Evolutionary conservation across 1,284 basidiomycete genomes (phyloP).

Genomic region (Ceratobasidium sp.): DNA sequence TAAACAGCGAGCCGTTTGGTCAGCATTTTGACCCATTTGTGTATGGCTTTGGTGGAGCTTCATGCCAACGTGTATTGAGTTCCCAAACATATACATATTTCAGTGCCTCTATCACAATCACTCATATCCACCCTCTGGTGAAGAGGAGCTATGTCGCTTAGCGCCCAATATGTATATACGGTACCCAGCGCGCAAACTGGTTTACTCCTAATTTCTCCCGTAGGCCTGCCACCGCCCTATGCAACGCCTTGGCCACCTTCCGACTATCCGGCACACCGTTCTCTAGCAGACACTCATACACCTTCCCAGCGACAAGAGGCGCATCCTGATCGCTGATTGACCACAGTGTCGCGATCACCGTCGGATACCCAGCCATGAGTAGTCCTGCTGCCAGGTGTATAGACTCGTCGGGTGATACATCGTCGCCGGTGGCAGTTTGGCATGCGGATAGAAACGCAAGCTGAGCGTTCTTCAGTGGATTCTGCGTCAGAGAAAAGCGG

Average conservation of each 20-base stretch:
- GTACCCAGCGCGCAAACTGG: neutral
- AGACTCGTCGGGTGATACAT: conserved; percentile 42
- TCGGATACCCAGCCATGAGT: conserved; percentile 45
- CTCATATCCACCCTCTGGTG: no score
- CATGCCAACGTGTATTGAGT: no score
- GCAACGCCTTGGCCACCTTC: conserved; percentile 10
- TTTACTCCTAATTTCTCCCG: neutral
- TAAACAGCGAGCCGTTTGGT: no score
- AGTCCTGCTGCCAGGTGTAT: conserved; percentile 43
- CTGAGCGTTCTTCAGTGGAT: neutral
- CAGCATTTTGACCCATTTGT: no score
- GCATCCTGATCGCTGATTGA: conserved; percentile 4
- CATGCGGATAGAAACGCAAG: neutral
- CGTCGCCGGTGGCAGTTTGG: conserved; percentile 39
- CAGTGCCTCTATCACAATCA: no score
- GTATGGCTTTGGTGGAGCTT: no score
- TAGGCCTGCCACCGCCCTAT: neutral
- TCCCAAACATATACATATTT: no score
- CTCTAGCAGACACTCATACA: neutral
- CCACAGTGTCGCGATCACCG: conserved; percentile 14
- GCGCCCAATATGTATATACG: conserved; percentile 17
- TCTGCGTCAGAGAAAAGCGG: no score
- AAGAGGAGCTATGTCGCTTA: no score
- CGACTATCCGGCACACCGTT: neutral
- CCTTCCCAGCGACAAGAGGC: neutral